Evolutionary conservation across 257 asterid species (phyloP), one percentile per base, ranked within the genome.

Genomic region (Catharanthus roseus): DNA sequence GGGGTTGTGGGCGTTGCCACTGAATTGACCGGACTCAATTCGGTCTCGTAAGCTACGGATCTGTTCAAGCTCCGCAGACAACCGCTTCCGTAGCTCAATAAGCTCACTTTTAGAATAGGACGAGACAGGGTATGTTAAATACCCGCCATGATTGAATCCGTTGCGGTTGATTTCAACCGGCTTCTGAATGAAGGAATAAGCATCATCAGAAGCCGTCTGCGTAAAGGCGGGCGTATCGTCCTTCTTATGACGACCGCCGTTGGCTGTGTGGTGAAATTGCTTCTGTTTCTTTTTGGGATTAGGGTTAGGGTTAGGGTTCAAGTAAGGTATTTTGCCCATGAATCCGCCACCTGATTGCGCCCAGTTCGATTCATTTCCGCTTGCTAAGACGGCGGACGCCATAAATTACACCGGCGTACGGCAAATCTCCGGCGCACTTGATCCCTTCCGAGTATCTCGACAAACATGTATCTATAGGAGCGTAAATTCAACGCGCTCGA

Each of bases 381-480:
- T 85, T 42, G 93, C 96, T 84, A 90, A 72, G 70, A 89, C 89
- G 77, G 97, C 97, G 16, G 97, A 89, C 73, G 97, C 93, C 98
- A 93, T 93, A 73, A 72, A 81, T 76, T 64, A 62, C 85, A 77
- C 88, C 89, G 82, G 65, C 82, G 69, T 38, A 65, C 49, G 71
- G 74, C 79, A 79, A 78, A 77, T 65, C 79, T 78, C 87, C 84
- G 81, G 84, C 81, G 62, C 68, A 67, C 15, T 75, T 31, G 72
- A 74, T 73, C 77, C 67, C 31, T 77, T 21, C 31, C 70, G n/a
- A 62, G 10, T 51, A 54, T 56, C 56, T 38, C 10, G 47, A 80
- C 69, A 77, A 82, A 44, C 96, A 92, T 88, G 90, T 74, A 83
- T 58, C 26, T 33, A 16, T 8, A 16, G 23, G 72, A 54, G 53